phyloP scores from a whole-genome alignment of 2,329 filamentous ascomycete genomes.

The Colletotrichum neosansevieriae region DNA sequence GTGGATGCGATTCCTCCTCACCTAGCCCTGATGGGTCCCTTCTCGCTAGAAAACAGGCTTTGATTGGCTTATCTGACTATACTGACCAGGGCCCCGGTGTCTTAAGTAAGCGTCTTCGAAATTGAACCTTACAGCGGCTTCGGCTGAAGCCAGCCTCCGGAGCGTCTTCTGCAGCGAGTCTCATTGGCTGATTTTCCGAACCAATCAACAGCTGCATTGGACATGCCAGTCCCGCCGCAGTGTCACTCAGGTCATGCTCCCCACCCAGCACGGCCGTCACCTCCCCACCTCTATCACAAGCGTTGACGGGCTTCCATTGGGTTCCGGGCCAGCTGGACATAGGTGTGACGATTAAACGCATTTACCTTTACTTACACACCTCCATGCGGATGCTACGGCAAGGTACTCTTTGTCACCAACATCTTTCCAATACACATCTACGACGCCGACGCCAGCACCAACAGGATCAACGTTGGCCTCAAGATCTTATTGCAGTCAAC shows the following conservation, averaged over 20 bases:
- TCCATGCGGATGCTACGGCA: conserved; percentile 28
- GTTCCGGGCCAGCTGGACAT: conserved; percentile 25
- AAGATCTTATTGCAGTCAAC: conserved; percentile 21
- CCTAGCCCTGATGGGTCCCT: too few species aligned
- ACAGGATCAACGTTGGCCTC: conserved; percentile 5
- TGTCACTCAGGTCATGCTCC: conserved; percentile 25
- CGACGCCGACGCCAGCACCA: neutral
- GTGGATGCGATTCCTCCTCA: too few species aligned
- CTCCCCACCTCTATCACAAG: conserved; percentile 38
- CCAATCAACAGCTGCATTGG: conserved; percentile 33
- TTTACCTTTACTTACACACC: conserved; percentile 19
- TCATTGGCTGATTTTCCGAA: conserved; percentile 22
- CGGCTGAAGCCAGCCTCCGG: conserved; percentile 24
- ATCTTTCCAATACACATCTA: conserved; percentile 23
- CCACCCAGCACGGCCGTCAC: conserved; percentile 28
- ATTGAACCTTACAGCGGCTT: conserved; percentile 29
- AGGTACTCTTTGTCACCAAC: conserved; percentile 25
- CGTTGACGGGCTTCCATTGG: conserved; percentile 37
- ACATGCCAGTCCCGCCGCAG: conserved; percentile 25
- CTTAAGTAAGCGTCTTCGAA: conserved; percentile 3
- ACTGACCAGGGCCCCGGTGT: too few species aligned
- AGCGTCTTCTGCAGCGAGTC: neutral
- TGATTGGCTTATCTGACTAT: too few species aligned
- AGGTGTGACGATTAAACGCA: conserved; percentile 23
- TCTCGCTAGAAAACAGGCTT: too few species aligned